These are phyloP conservation scores for Exidia glandulosa DNA, from an alignment of 768 basidiomycete genomes.

Conservation along the genomic window DNA sequence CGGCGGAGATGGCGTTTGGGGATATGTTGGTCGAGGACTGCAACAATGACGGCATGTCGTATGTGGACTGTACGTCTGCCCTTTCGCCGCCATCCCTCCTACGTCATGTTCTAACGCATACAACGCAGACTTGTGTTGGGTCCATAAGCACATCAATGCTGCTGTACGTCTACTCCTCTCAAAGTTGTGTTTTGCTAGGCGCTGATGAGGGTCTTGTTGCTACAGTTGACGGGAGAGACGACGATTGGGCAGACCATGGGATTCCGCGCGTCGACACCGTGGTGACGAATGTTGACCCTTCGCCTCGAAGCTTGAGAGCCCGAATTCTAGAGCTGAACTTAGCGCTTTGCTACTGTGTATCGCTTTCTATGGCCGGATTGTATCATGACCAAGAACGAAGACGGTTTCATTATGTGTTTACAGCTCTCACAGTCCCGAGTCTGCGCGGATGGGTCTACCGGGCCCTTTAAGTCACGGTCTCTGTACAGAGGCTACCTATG, in stretches of 20 bases:
- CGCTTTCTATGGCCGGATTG: too few species aligned
- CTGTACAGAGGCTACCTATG: too few species aligned
- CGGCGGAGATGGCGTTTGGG: conserved; percentile 85
- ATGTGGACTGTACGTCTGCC: conserved; percentile 64
- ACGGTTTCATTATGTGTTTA: too few species aligned
- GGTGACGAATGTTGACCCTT: too few species aligned
- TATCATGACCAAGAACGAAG: too few species aligned
- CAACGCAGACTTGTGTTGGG: conserved; percentile 23
- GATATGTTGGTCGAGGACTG: conserved; percentile 96
- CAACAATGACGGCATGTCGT: conserved; percentile 92
- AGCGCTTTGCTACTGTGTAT: not conserved
- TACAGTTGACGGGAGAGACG: not conserved
- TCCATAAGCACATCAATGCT: conserved; percentile 28
- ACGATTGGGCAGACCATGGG: not conserved
- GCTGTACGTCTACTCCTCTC: conserved; percentile 16
- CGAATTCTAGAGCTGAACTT: not conserved
- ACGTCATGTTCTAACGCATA: not conserved
- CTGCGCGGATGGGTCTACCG: too few species aligned
- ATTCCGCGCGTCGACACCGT: not conserved
- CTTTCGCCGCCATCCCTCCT: not conserved
- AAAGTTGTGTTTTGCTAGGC: not conserved
- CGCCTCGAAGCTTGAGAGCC: not conserved
- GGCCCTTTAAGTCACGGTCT: too few species aligned
- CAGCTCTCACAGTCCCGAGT: too few species aligned
- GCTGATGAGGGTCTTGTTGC: not conserved